Base-by-base conservation (phyloP, 176 grass and related monocot genomes). In the Oryza rufipogon region DNA sequence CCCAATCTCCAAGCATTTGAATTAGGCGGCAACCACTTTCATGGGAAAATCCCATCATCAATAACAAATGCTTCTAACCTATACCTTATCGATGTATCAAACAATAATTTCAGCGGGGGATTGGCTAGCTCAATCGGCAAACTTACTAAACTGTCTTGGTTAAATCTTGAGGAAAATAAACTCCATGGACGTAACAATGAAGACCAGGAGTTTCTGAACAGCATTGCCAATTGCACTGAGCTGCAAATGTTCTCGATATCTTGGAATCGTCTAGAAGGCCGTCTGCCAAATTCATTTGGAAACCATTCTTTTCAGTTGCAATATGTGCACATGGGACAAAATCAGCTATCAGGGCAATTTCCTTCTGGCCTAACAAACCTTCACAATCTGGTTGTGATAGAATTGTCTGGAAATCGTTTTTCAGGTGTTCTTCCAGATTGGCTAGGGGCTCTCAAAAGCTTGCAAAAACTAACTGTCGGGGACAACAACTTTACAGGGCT, bases 181-280 rank as follows among this genome's bases (percentile, higher is more conserved):
- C 2, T 84, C 20, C 33, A 56, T 1, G 64, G 20, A 10, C 56
- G 7, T 17, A 28, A 19, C 22, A 30, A 42, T 0, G 19, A 65
- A 30, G 38, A 76, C 6, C 22, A 17, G 49, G 74, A 36, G 16
- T 76, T 60, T 20, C 14, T 26, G 17, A 33, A 2, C 16, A 58
- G 9, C 11, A 23, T 19, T 39, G 0, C 13, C 1, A 69, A 69
- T 1, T 69, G 67, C 16, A 39, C 32, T 19, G 6, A 38, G 14
- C 16, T 69, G 10, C 3, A 20, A 11, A 11, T 10, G 2, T 39
- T 39, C 15, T 34, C 5, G 0, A 0, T 10, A 4, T 0, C 0
- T 1, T 11, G 2, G 7, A 70, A 70, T 39, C 4, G 11, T 6
- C 33, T 69, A 1, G 30, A 36, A 15, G 66, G 66, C 0, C 6